Conservation (phyloP, 257 asterid species). For the Fraxinus pennsylvanica region DNA sequence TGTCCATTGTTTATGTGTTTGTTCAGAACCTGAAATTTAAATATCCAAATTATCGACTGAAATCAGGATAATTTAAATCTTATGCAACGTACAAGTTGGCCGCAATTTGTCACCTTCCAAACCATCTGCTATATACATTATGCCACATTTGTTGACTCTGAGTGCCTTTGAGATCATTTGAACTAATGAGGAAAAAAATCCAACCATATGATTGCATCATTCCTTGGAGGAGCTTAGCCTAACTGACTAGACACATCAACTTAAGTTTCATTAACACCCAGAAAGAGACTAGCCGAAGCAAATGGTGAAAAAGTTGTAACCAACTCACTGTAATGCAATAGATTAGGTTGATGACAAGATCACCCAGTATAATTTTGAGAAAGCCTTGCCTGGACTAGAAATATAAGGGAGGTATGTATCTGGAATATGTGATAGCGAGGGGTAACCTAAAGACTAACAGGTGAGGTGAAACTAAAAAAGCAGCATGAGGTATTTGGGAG, state of each 20-base stretch:
- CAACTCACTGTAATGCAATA: constrained; percentile 59
- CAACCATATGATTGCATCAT: no score
- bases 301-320: constrained; percentile 73
- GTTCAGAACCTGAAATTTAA: not conserved
- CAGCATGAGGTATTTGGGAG: constrained; percentile 56
- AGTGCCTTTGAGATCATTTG: no score
- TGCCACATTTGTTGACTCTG: no score
- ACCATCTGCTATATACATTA: no score
- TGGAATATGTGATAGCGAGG: constrained; percentile 62
- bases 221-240: no score
- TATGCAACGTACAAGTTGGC: not conserved
- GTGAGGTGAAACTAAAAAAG: constrained; percentile 56
- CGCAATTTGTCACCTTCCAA: no score
- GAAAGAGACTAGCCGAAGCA: constrained; percentile 43
- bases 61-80: not conserved
- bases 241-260: no score
- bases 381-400: constrained; percentile 64
- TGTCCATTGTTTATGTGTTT: not conserved
- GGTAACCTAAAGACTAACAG: constrained; percentile 50
- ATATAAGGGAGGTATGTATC: constrained; percentile 61
- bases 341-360: constrained; percentile 43
- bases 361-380: constrained; percentile 58
- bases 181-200: no score
- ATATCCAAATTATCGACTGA: not conserved
- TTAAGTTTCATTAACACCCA: no score